These are phyloP conservation scores for Dalbergia cochinchinensis DNA, from an alignment of 306 rosid genomes.

Conservation along the genomic window DNA sequence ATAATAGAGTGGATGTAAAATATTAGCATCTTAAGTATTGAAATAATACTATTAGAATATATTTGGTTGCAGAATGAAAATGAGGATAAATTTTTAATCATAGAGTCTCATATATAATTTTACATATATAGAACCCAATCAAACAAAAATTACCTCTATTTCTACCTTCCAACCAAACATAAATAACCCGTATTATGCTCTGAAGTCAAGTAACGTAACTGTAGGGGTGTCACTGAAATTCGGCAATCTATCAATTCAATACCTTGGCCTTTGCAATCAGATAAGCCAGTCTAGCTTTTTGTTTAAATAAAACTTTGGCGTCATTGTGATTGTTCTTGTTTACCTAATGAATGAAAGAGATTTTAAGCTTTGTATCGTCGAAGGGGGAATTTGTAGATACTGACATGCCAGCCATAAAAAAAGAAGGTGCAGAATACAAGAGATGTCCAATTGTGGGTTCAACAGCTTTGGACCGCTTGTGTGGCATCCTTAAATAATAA, in stretches of 20 bases:
- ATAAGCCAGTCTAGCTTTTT: constrained; percentile 24
- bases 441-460: constrained; percentile 1
- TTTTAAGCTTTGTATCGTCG: constrained; percentile 36
- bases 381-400: constrained; percentile 45
- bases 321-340: constrained; percentile 50
- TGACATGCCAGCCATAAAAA: constrained; percentile 53
- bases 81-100: too few relatives aligned
- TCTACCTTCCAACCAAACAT: too few relatives aligned
- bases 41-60: too few relatives aligned
- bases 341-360: constrained; percentile 56
- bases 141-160: too few relatives aligned
- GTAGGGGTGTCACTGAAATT: constrained; percentile 46
- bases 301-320: constrained; percentile 27
- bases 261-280: constrained; percentile 46
- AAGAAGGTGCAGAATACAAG: constrained; percentile 33
- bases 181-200: constrained; percentile 38
- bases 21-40: too few relatives aligned
- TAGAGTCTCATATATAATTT: too few relatives aligned
- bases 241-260: constrained; percentile 48
- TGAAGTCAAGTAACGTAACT: constrained; percentile 45
- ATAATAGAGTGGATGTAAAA: too few relatives aligned
- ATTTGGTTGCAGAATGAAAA: too few relatives aligned
- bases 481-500: constrained; percentile 39
- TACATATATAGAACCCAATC: too few relatives aligned
- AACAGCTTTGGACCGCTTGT: constrained; percentile 44